phyloP scores from a whole-genome alignment of 768 basidiomycete species.

The Tylopilus intermedius region DNA sequence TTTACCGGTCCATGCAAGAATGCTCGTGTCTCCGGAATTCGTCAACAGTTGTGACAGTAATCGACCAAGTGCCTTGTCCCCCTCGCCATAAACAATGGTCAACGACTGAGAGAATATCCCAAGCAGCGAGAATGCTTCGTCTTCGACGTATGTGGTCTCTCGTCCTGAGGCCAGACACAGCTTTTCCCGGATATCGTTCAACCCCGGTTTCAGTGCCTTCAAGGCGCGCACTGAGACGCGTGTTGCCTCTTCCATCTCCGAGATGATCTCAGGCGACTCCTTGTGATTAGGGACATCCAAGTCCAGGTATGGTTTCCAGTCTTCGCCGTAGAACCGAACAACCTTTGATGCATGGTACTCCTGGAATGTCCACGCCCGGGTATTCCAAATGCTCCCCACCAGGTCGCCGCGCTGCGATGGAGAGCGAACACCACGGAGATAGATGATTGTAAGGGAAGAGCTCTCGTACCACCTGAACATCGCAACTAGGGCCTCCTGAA shows the following conservation, averaged over 20 bases:
- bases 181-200: conserved; percentile 9
- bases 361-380: not conserved
- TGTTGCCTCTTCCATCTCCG: conserved; percentile 9
- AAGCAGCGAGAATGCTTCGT: conserved; percentile 10
- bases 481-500: conserved; percentile 2
- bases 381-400: not conserved
- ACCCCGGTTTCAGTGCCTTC: conserved; percentile 3
- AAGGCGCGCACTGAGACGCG: not conserved
- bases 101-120: conserved; percentile 5
- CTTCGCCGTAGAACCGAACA: conserved; percentile 4
- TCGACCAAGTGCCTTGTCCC: not conserved
- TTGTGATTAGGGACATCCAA: not conserved
- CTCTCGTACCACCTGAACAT: conserved; percentile 11
- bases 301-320: not conserved
- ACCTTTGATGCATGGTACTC: conserved; percentile 2
- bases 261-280: not conserved
- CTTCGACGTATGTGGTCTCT: conserved; percentile 6
- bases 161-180: conserved; percentile 8
- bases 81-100: conserved; percentile 10
- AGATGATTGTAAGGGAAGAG: not conserved
- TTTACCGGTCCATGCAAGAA: conserved; percentile 5
- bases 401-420: not conserved
- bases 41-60: conserved; percentile 4
- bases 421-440: not conserved
- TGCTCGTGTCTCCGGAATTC: not conserved